Evolutionary conservation across 1,284 basidiomycete species (phyloP), one percentile per base, ranked within the genome.

Genomic region (Meira nashicola): DNA sequence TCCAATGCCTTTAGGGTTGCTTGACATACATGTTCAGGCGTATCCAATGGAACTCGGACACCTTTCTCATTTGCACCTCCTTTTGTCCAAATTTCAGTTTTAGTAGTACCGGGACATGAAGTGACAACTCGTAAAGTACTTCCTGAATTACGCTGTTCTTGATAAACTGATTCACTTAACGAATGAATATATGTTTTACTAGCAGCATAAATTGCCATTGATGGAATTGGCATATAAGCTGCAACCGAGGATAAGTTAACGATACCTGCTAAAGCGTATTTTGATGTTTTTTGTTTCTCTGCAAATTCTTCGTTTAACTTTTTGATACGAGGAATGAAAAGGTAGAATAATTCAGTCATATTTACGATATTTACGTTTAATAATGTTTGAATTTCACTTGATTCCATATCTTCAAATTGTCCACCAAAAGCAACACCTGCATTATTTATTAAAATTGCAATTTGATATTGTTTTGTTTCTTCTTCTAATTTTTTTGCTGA

Each of bases 391-490:
- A 65, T 61, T 15, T 56, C 56, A 37, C 43, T 2, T 25, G 57
- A 59, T 2, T 15, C 39, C 53, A 62, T 58, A 46, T 59, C 53
- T 23, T 65, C 61, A n/a, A 53, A 57, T 0, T 46, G 54, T 14
- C 63, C 61, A 39, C 59, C 59, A 33, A 50, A 40, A 12, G 63
- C 63, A 11, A 65, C 43, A n/a, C 63, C 63, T 21, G 61, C 63
- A 40, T 65, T 65, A 58, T 63, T 65, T 50, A 62, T 58, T 28
- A 65, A 19, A 7, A 65, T n/a, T 11, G 63, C 53, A 3, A 65
- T 56, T 33, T 33, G 4, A 33, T 33, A 33, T 33, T 33, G 4
- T 33, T 54, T 48, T 3, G 63, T 62, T 5, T 53, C 37, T 23
- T 54, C 40, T 39, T 57, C 48, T 33, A 65, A 39, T 41, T 50